Base-by-base conservation (phyloP, 2,329 filamentous ascomycete genomes). In the Corynespora cassiicola region DNA sequence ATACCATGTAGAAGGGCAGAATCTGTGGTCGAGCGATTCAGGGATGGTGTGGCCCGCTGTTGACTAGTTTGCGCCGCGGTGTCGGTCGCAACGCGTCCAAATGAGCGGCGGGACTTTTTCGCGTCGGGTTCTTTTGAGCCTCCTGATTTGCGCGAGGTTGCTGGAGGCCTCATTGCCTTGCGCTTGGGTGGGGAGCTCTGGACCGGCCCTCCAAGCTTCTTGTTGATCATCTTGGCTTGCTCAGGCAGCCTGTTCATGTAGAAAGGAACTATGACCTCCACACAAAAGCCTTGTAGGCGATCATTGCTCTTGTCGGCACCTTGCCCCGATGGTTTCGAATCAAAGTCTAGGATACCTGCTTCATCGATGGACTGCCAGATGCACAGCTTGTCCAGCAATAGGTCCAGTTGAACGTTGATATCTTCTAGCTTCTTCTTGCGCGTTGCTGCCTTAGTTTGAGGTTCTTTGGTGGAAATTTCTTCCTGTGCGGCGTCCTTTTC, bases 191-290 rank as follows among this genome's bases (percentile, higher is more conserved):
- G 82, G 4, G 84, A 77, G 15, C 80, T 70, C 42, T 82, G 80
- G 7, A 81, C 74, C 1, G 87, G 87, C 0, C 87, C 88, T 11
- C 88, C 88, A 4, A 92, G 76, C 62, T 90, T 90, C 48, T 82
- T 83, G 64, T 86, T 90, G 42, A 91, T 82, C 4, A 77, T 75
- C 30, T 84, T 78, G 55, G 87, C 89, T 10, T 85, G 73, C 22
- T 86, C 80, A 1, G 87, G 87, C n/a, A 91, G 73, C 21, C 88
- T 84, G 10, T 87, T 81, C 21, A 86, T 84, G 61, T 90, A 94
- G 81, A 92, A 92, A 21, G 88, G 88, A 28, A 90, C 73, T 52
- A 94, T 83, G 25, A 94, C 85, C 59, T 94, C 88, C 11, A 88
- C 76, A 58, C 87, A 92, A 60, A 92, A 94, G 61, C 87, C 85